Base-by-base conservation (phyloP, 2,329 filamentous ascomycete species). In the Helotiales sp. region DNA sequence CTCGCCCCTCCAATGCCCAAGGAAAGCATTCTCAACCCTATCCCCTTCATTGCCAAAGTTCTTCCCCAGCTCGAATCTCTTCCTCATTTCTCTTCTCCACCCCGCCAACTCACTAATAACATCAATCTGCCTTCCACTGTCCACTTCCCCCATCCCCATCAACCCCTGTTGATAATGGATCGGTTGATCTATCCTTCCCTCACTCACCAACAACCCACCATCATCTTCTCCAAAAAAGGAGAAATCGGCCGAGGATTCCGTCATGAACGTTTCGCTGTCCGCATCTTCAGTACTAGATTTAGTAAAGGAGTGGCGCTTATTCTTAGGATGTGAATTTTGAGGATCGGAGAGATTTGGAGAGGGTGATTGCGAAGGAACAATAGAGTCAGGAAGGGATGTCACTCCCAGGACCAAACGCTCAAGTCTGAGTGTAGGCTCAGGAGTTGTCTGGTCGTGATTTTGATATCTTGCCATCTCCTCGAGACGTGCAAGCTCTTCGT, bases 161-260 rank as follows among this genome's bases (percentile, higher is more conserved):
- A 63, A 17, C 12, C 57, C 55, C 22, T 53, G 48, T 42, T 55
- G 53, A 6, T 25, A 36, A 29, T 30, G 36, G 15, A 44, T 17
- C 12, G 29, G 53, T 27, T 38, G 19, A 33, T 64, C 60, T 9
- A 64, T 60, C 15, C 54, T 54, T 2, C 61, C 63, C 36, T 62
- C 58, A 29, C 52, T 58, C 29, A 65, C 52, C 2, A 65, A 33
- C n/a, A 64, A 29, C 3, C 57, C 57, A 0, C 55, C 57, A 54
- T 66, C 61, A 50, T 64, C 58, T 31, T 66, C 60, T 2, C 59
- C 58, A 22, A 66, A 66, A 49, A 66, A 66, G 0, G 57, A 58
- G 51, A 65, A 66, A 52, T 65, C 61, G 3, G 25, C 49, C 27
- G 61, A 57, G 30, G 47, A 57, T 2, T 38, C 46, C 9, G 59